Evolutionary conservation across 805 yeast genomes (phyloP), one percentile per base, ranked within the genome.

Genomic region (Jamesozyma spencerorum): DNA sequence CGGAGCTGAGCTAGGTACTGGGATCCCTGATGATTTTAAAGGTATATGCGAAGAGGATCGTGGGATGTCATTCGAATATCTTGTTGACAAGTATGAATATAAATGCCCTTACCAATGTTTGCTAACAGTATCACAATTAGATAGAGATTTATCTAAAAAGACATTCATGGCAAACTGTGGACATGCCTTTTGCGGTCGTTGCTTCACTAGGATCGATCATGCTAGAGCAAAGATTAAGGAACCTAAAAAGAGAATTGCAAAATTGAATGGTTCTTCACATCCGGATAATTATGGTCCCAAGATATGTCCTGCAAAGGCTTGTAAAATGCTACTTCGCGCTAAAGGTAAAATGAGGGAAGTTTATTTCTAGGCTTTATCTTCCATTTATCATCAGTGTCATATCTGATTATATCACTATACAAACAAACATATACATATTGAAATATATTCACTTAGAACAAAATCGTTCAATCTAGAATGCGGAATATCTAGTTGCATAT

Each of bases 131-230:
- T 70, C 79, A 0, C 68, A 65, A 10, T 63, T 66, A 0, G 94
- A 84, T 51, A 51, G 64, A 15, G 79, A 73, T 41, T 62, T 83
- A 27, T 80, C 88, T 0, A 75, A 69, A 50, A 70, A 86, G 44
- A 72, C 81, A 2, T 86, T 79, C 53, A 69, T 71, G 15, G 72
- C 84, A 0, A 60, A 64, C 31, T 86, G 96, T 65, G 95, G 95
- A 0, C 96, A 86, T 63, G 72, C 79, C 0, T 86, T 75, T 57
- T 86, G 96, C 60, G 96, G 95, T 1, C 62, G 90, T 32, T 86
- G 96, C 62, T 82, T 81, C 18, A 75, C 75, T 47, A 72, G 77
- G 49, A 76, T 81, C n/a, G 72, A 71, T 14, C 69, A 72, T 49
- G 51, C 66, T 3, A 54, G 57, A 42, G 49, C 48, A 0, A 46